phyloP scores from a whole-genome alignment of 805 yeast species.

The Ogataea nonfermentans region DNA sequence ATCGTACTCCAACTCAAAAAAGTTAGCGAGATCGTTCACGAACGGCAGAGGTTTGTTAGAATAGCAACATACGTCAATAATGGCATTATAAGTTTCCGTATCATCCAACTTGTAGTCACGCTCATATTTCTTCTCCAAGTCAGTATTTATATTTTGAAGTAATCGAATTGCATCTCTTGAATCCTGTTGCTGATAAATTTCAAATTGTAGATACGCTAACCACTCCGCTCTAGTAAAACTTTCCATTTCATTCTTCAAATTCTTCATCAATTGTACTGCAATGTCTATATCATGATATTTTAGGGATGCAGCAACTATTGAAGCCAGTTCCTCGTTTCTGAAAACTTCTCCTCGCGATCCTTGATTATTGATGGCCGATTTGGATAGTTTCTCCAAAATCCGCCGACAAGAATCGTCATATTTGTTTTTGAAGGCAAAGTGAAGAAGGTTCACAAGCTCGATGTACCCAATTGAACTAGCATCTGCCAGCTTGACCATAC shows the following conservation, averaged over 20 bases:
- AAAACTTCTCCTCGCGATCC: constrained; percentile 11
- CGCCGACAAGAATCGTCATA: constrained; percentile 25
- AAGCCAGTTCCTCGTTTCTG: constrained; percentile 29
- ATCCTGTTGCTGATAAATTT: constrained; percentile 16
- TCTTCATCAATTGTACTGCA: constrained; percentile 19
- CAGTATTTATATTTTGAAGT: constrained; percentile 23
- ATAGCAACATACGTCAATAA: constrained; percentile 29
- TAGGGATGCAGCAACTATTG: constrained; percentile 26
- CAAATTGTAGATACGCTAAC: constrained; percentile 27
- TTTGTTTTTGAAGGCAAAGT: constrained; percentile 31
- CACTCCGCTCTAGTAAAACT: constrained; percentile 25
- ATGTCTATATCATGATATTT: constrained; percentile 19
- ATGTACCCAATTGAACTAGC: constrained; percentile 26
- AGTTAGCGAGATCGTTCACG: constrained; percentile 26
- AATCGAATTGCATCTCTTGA: constrained; percentile 23
- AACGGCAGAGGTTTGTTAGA: constrained; percentile 27
- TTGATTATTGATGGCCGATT: constrained; percentile 7
- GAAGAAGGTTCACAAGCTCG: constrained; percentile 30
- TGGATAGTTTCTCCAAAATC: constrained; percentile 22
- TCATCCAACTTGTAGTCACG: constrained; percentile 23
- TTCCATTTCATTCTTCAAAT: constrained; percentile 12
- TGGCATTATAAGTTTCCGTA: constrained; percentile 25
- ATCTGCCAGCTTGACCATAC: constrained; percentile 21
- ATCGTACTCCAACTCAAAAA: constrained; percentile 33
- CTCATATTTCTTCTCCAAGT: constrained; percentile 10